A percentile compares a stretch with the other conserved stretches of the same genome.
Conservation (phyloP, 2,329 filamentous ascomycete genomes). For the Penicillium sp. region DNA sequence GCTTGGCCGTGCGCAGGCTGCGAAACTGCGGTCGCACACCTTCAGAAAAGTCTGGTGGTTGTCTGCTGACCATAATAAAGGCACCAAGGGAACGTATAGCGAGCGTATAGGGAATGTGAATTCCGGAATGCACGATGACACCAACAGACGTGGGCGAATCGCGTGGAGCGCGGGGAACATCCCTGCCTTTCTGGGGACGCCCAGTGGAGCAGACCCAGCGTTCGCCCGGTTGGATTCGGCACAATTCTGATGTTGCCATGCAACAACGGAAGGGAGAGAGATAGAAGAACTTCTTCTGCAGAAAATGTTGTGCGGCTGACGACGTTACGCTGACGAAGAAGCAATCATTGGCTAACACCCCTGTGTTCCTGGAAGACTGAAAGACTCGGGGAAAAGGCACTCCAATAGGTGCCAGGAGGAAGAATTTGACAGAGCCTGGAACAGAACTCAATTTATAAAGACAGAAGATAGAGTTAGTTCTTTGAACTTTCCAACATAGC, state of each 20-base stretch:
- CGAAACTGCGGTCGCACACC: background rate
- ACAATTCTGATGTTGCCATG: background rate
- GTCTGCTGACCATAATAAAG: constrained; percentile 12
- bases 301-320: background rate
- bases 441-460: background rate
- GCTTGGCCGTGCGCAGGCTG: background rate
- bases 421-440: background rate
- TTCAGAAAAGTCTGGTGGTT: background rate
- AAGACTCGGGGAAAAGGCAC: background rate
- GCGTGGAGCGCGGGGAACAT: constrained; percentile 8
- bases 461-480: background rate
- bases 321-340: background rate
- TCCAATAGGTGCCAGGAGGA: background rate
- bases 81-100: background rate
- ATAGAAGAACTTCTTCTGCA: background rate
- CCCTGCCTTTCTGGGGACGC: constrained; percentile 11
- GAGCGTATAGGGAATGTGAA: background rate
- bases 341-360: background rate
- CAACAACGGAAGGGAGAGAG: background rate
- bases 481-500: background rate
- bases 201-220: constrained; percentile 5
- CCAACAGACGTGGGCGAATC: constrained; percentile 9
- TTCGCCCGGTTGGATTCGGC: constrained; percentile 11
- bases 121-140: constrained; percentile 16
- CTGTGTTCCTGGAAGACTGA: constrained; percentile 9